phyloP scores from a whole-genome alignment of 345 rosid genomes.

The Toxicodendron radicans region DNA sequence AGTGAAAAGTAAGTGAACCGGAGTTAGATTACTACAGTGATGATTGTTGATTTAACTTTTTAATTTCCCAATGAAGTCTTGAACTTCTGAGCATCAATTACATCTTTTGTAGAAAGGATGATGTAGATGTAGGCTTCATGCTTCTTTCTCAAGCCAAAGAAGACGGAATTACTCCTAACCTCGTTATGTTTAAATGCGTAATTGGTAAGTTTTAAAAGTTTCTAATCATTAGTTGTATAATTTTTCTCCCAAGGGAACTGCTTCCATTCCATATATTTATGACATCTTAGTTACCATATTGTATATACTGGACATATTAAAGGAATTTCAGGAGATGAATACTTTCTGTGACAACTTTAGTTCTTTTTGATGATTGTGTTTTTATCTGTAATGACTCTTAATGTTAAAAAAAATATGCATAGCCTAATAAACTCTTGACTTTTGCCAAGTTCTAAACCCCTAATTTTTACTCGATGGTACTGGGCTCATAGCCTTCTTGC shows the following conservation, averaged over 20 bases:
- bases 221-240: constrained; percentile 1
- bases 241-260: neutral
- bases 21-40: constrained; percentile 8
- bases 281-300: neutral
- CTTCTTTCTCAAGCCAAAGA: constrained; percentile 73
- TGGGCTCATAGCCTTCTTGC: too few relatives aligned
- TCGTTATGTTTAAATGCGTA: constrained; percentile 71
- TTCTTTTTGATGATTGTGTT: neutral
- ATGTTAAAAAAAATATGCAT: too few relatives aligned
- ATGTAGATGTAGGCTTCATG: constrained; percentile 62
- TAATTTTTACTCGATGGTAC: too few relatives aligned
- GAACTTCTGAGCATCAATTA: constrained; percentile 6
- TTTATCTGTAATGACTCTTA: neutral
- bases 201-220: constrained; percentile 55
- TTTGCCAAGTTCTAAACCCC: too few relatives aligned
- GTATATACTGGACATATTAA: neutral
- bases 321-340: neutral
- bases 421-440: too few relatives aligned
- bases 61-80: constrained; percentile 10
- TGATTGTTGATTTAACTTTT: neutral
- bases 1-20: constrained; percentile 63
- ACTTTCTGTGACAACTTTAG: too few relatives aligned
- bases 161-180: constrained; percentile 63
- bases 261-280: neutral
- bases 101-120: constrained; percentile 63